Conservation (phyloP, 805 yeast genomes). For the Kazachstania taianensis region DNA sequence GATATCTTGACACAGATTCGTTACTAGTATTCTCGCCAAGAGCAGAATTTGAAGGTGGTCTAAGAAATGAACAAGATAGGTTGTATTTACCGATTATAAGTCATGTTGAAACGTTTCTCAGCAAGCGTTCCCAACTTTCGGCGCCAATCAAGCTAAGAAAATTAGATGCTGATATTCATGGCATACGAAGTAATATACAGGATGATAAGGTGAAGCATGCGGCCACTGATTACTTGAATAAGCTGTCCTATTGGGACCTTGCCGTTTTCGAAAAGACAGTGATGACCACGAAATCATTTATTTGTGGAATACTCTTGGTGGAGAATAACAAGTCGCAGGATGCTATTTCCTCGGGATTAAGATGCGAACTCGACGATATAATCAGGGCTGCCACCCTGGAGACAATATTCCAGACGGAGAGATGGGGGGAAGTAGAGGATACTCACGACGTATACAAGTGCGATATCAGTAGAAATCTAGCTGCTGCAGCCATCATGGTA, state of each 20-base stretch:
- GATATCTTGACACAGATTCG: conserved; percentile 92
- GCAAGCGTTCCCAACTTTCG: too few species aligned
- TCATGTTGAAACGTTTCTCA: conserved; percentile 52
- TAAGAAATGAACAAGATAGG: conserved; percentile 72
- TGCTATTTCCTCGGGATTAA: conserved; percentile 12
- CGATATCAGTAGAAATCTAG: conserved; percentile 72
- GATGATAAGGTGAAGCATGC: conserved; percentile 44
- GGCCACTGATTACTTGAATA: conserved; percentile 53
- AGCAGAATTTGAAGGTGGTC: conserved; percentile 71
- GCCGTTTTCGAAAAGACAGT: conserved; percentile 89
- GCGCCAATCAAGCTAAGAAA: conserved; percentile 32
- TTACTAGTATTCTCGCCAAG: conserved; percentile 74
- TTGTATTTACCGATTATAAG: conserved; percentile 64
- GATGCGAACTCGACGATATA: conserved; percentile 52
- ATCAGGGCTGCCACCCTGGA: conserved; percentile 75
- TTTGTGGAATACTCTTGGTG: conserved; percentile 65
- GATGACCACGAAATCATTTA: conserved; percentile 72
- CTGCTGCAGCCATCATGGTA: conserved; percentile 62
- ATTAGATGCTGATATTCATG: conserved; percentile 75
- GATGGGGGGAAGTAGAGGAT: conserved; percentile 98
- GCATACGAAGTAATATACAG: conserved; percentile 75
- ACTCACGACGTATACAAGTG: conserved; percentile 96
- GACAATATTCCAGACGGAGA: conserved; percentile 68
- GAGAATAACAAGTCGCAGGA: conserved; percentile 33
- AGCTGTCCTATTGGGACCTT: conserved; percentile 62